Conservation (phyloP, 495 filamentous ascomycete genomes). For the Saxophila tyrrhenica region DNA sequence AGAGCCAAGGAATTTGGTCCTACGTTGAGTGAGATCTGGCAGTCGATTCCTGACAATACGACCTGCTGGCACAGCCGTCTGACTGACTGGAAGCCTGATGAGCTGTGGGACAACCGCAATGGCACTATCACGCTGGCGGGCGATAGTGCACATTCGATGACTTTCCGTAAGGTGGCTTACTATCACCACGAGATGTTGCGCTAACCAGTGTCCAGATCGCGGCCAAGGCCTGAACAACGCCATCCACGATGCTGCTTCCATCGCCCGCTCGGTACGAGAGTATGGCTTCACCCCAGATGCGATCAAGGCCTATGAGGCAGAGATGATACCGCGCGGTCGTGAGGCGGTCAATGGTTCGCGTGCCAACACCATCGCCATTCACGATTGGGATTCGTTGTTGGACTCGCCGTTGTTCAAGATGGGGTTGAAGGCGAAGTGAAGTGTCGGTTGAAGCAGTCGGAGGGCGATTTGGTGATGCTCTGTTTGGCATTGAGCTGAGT, state of each 20-base stretch:
- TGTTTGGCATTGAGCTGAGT: neutral
- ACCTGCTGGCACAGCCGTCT: neutral
- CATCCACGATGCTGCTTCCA: neutral
- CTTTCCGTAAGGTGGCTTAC: neutral
- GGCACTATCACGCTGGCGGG: neutral
- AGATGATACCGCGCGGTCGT: neutral
- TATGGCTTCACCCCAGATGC: neutral
- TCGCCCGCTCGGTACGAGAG: neutral
- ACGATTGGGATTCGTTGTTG: neutral
- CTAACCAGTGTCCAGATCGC: neutral
- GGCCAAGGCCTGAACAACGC: neutral
- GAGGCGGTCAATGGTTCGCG: neutral
- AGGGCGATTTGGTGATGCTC: neutral
- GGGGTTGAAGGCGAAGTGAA: neutral
- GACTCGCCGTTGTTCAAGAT: neutral
- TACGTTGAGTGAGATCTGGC: neutral
- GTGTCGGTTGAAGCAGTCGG: neutral
- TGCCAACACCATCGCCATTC: neutral
- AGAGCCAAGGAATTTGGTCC: neutral
- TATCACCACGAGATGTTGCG: neutral
- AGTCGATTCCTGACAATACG: neutral
- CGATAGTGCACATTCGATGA: neutral
- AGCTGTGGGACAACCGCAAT: neutral
- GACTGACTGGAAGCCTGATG: neutral
- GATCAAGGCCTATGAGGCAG: neutral